These are phyloP conservation scores for Globisporangium abappressorium DNA, from an alignment of 352 stramenopile genomes.

Conservation along the genomic window DNA sequence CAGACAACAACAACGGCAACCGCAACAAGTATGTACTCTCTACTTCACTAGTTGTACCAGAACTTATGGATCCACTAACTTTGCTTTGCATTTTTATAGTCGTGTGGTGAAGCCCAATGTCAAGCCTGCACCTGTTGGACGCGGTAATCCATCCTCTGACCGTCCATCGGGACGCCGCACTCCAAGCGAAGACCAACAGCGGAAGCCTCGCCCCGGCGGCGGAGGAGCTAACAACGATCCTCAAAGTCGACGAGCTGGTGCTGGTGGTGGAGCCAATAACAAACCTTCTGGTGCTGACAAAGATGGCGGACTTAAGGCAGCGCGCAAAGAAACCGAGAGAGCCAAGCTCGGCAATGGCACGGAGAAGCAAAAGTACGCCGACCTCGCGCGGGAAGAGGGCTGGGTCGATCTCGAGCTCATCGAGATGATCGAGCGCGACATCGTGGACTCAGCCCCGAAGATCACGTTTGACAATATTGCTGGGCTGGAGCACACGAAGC, in stretches of 20 bases:
- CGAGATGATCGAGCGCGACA: slow-evolving; percentile 85
- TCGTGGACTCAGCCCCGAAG: slow-evolving; percentile 68
- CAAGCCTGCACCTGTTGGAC: slow-evolving; percentile 19
- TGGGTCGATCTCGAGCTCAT: slow-evolving; percentile 82
- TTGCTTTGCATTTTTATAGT: slow-evolving; percentile 18
- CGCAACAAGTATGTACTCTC: slow-evolving; percentile 26
- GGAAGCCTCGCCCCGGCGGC: slow-evolving; percentile 33
- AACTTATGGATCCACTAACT: background rate
- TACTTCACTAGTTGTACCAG: too few relatives aligned
- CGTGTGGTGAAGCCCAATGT: slow-evolving; percentile 28
- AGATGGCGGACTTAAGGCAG: slow-evolving; percentile 39
- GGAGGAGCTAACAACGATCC: slow-evolving; percentile 23
- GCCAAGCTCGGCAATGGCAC: slow-evolving; percentile 21
- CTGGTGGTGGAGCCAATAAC: slow-evolving; percentile 25
- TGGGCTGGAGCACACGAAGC: slow-evolving; percentile 77
- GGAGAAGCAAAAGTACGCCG: slow-evolving; percentile 70
- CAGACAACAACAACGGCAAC: slow-evolving; percentile 37
- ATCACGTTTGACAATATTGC: slow-evolving; percentile 80
- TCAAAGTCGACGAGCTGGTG: slow-evolving; percentile 18
- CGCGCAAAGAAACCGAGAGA: slow-evolving; percentile 42
- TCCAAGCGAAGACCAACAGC: slow-evolving; percentile 53
- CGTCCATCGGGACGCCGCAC: slow-evolving; percentile 47
- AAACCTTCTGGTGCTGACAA: slow-evolving; percentile 26
- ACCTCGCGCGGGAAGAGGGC: slow-evolving; percentile 66
- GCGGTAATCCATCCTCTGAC: slow-evolving; percentile 21